phyloP scores from a whole-genome alignment of 495 filamentous ascomycete species.

The Penicillium riverlandense region DNA sequence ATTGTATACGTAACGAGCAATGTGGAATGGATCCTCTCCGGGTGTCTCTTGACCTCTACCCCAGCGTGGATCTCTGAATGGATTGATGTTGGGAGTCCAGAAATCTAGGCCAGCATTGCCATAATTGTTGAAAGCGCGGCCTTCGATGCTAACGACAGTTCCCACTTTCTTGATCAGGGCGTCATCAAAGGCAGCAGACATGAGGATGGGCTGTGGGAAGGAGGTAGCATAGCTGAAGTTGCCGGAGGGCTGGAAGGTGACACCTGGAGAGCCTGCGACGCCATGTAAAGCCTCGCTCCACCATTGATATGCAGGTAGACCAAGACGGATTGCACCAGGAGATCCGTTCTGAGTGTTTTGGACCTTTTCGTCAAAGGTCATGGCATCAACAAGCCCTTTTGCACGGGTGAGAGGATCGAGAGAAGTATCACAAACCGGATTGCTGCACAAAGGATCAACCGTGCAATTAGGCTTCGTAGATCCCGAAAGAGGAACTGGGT shows the following conservation, averaged over 20 bases:
- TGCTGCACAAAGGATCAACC: slow-evolving; percentile 22
- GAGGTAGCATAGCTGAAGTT: slow-evolving; percentile 53
- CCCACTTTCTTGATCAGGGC: slow-evolving; percentile 52
- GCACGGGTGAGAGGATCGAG: slow-evolving; percentile 40
- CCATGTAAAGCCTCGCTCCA: slow-evolving; percentile 51
- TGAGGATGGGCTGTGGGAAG: slow-evolving; percentile 53
- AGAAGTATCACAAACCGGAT: slow-evolving; percentile 39
- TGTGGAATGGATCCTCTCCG: slow-evolving; percentile 52
- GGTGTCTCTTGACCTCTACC: slow-evolving; percentile 56
- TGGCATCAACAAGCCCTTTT: slow-evolving; percentile 28
- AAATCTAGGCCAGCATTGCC: slow-evolving; percentile 51
- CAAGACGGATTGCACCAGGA: slow-evolving; percentile 49
- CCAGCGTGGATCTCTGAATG: slow-evolving; percentile 55
- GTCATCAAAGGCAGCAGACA: slow-evolving; percentile 54
- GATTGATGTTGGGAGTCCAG: slow-evolving; percentile 66
- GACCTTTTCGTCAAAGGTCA: slow-evolving; percentile 48
- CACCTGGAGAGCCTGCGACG: slow-evolving; percentile 30
- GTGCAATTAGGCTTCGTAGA: slow-evolving; percentile 19
- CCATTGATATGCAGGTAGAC: slow-evolving; percentile 44
- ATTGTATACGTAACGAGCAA: slow-evolving; percentile 50
- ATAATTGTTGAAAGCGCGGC: slow-evolving; percentile 57
- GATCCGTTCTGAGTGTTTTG: slow-evolving; percentile 48
- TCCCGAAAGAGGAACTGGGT: no score
- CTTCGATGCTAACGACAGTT: slow-evolving; percentile 54
- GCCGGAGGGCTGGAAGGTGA: slow-evolving; percentile 41